Conservation (phyloP, 768 basidiomycete species). For the Paxillus rubicundulus region DNA sequence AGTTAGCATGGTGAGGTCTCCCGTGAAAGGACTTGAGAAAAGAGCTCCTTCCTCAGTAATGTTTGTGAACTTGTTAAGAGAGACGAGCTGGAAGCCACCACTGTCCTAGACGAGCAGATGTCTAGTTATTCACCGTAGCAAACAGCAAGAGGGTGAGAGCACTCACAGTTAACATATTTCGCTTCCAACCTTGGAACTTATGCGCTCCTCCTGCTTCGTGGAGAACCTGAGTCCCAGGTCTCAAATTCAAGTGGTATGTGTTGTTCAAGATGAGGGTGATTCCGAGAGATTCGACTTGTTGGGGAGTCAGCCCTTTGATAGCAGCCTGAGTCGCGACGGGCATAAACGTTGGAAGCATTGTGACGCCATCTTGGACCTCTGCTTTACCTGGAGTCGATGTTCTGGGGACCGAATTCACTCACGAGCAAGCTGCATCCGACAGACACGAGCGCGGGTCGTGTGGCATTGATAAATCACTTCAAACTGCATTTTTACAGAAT, state of each 20-base stretch:
- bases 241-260: conserved; percentile 86
- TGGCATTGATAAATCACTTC: conserved; percentile 78
- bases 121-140: not conserved
- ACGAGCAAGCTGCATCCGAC: conserved; percentile 83
- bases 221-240: conserved; percentile 75
- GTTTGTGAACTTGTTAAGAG: conserved; percentile 76
- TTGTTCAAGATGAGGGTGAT: conserved; percentile 86
- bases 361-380: conserved; percentile 60
- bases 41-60: conserved; percentile 89
- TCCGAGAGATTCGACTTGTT: conserved; percentile 79
- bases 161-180: conserved; percentile 79
- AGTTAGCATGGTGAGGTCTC: conserved; percentile 85
- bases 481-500: conserved; percentile 58
- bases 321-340: conserved; percentile 91
- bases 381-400: conserved; percentile 2
- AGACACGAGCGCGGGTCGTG: conserved; percentile 80
- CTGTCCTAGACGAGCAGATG: conserved; percentile 56
- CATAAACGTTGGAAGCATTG: conserved; percentile 89
- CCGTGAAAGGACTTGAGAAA: conserved; percentile 82
- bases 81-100: conserved; percentile 87
- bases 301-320: conserved; percentile 86
- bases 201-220: conserved; percentile 83
- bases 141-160: not conserved
- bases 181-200: conserved; percentile 83
- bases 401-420: conserved; percentile 25